Base-by-base conservation (phyloP, 1,284 basidiomycete genomes). In the Cutaneotrichosporon sp. region DNA sequence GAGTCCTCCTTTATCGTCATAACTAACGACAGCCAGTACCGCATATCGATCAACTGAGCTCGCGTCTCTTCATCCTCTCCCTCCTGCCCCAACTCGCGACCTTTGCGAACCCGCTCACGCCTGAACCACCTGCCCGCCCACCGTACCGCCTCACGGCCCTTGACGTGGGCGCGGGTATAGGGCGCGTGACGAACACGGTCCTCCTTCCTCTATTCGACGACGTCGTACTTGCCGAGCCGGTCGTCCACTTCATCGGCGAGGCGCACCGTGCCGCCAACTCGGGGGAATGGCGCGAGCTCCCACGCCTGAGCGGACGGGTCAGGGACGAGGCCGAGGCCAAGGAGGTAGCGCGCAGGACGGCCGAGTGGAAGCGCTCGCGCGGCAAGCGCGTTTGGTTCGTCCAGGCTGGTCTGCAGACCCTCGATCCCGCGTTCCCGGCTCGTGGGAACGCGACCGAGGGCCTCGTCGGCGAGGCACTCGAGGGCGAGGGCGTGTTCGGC, bases 161-260 rank as follows among this genome's bases (percentile, higher is more conserved):
- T 16, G 95, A 97, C 72, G 91, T 94, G 60, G 94, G 84, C 30
- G 80, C 92, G 18, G 94, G 94, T 3, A 89, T 97, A 57, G 94
- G 95, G 9, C 87, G 95, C 60, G 92, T 96, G 36, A 95, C 92
- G 0, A 83, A 86, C 5, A 88, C 90, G 66, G 90, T 92, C 13
- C 86, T 97, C 11, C 85, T 97, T 6, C 89, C 89, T 70, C 86
- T 97, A 57, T 85, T 93, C 66, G 85, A 88, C 36, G 89, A 92
- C 72, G 90, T 97, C 49, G 87, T 93, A 49, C 85, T 96, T 46
- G 85, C 94, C 63, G 94, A 97, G 76, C 94, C 94, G 2, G 90
- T 92, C 1, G 83, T 84, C 30, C 80, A 86, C 47, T 93, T 97
- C 76, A 84, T 96, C 30, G 80, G 84, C 47, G 86, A 90, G 72